Base-by-base conservation (phyloP, 176 grass and related monocot species). In the Carex scoparia region DNA sequence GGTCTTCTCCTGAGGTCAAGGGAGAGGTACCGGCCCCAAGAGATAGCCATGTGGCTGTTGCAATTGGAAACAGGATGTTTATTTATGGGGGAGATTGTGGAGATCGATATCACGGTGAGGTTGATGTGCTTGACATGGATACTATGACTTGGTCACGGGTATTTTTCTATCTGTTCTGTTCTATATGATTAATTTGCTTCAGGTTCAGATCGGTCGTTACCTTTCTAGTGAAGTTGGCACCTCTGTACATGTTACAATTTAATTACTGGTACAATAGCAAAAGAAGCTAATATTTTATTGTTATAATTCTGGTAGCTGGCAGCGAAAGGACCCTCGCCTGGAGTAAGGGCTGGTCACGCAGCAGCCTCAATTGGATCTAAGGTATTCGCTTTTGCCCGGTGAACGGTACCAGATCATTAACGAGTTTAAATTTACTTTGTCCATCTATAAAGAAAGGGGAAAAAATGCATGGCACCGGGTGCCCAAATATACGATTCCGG, bases 61-160 rank as follows among this genome's bases (percentile, higher is more conserved):
- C 85, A 0, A 65, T 99, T 12, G 90, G 90, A 15, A 74, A 66
- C 42, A 91, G 91, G 87, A 87, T 99, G 57, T 82, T 92, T 70
- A 79, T 99, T 65, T 95, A 92, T 32, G 96, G 93, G 23, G 96
- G 96, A 18, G 96, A 99, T 81, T 95, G 93, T 12, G 96, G 93
- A 1, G 91, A 99, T 81, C 90, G 88, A 2, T 99, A 95, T 85
- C 96, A 92, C 10, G 91, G 93, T n/a, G 96, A 99, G 85, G 91
- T 99, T 10, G 93, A 95, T 64, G 90, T 95, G 76, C 93, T 99
- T 58, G 91, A 99, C 69, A 84, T 91, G 78, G 84, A 92, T 71
- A 87, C 51, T 40, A 99, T 99, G 91, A 61, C 84, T 62, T 99
- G 96, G 96, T 99, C 93, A 68, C 89, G 88, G 93, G 96, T 99